phyloP scores from a whole-genome alignment of 306 rosid species.

The Pueraria montana region DNA sequence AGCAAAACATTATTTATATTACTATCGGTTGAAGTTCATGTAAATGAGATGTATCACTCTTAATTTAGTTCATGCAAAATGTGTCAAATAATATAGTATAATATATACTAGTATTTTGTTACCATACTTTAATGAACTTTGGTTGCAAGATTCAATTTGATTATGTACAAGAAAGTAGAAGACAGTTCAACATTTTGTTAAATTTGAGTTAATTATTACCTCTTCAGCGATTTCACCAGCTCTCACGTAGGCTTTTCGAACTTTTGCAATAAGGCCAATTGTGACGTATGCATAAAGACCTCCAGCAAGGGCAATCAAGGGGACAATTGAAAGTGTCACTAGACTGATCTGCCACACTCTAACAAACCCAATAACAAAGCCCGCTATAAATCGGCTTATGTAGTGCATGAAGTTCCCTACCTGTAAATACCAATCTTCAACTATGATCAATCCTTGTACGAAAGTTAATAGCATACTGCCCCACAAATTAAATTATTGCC shows the following conservation, averaged over 20 bases:
- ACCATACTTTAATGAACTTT: background rate
- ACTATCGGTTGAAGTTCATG: background rate
- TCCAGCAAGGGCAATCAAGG: constrained; percentile 94
- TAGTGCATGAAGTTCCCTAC: constrained; percentile 96
- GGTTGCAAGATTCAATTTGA: background rate
- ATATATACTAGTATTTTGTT: background rate
- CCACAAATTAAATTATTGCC: background rate
- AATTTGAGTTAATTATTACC: constrained; percentile 53
- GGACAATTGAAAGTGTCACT: constrained; percentile 91
- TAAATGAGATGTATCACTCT: background rate
- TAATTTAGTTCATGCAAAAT: too few species aligned
- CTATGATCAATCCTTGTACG: background rate
- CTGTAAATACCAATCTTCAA: constrained; percentile 54
- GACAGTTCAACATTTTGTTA: background rate
- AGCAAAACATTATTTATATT: background rate
- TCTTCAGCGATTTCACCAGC: constrained; percentile 99
- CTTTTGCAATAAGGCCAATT: constrained; percentile 82
- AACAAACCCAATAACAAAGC: constrained; percentile 82
- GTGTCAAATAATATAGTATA: background rate
- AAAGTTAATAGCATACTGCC: background rate
- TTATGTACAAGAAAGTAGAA: background rate
- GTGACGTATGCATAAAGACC: constrained; percentile 89
- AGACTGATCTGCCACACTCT: constrained; percentile 96
- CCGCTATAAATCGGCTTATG: constrained; percentile 84
- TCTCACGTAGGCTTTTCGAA: constrained; percentile 81